Evolutionary conservation across 2,329 filamentous ascomycete genomes (phyloP).

Genomic region (Nigrograna mackinnonii): DNA sequence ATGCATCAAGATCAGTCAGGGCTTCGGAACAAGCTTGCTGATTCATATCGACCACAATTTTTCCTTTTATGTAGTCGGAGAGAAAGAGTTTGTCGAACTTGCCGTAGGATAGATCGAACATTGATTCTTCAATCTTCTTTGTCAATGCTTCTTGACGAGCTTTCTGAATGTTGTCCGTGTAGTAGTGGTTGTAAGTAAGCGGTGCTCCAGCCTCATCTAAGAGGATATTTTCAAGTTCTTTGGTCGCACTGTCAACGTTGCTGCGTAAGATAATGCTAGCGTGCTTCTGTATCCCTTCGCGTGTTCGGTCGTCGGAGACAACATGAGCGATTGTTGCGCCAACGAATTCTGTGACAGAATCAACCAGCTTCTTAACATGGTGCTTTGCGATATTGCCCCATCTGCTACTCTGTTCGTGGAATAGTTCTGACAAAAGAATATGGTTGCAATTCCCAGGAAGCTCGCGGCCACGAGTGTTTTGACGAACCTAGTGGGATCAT

Average conservation of each 20-base stretch:
- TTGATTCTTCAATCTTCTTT: background rate
- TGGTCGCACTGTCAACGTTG: slow-evolving; percentile 15
- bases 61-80: background rate
- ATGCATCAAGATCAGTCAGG: slow-evolving; percentile 5
- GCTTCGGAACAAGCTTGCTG: slow-evolving; percentile 8
- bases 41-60: slow-evolving; percentile 7
- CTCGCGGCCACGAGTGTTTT: slow-evolving; percentile 56
- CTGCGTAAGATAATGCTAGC: slow-evolving; percentile 13
- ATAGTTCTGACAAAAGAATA: slow-evolving; percentile 61
- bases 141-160: slow-evolving; percentile 1
- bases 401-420: slow-evolving; percentile 58
- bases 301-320: slow-evolving; percentile 35
- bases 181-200: slow-evolving; percentile 13
- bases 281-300: too few species aligned
- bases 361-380: slow-evolving; percentile 41
- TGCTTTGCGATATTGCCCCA: slow-evolving; percentile 51
- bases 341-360: slow-evolving; percentile 37
- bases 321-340: slow-evolving; percentile 33
- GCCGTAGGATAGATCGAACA: background rate
- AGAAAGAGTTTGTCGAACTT: background rate
- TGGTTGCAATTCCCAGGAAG: slow-evolving; percentile 65
- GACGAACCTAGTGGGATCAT: slow-evolving; percentile 16
- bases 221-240: slow-evolving; percentile 3
- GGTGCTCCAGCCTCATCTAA: slow-evolving; percentile 3
- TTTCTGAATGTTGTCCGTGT: slow-evolving; percentile 9